Evolutionary conservation across 2,329 filamentous ascomycete species (phyloP), one percentile per base, ranked within the genome.

Genomic region (Diatrype stigma): DNA sequence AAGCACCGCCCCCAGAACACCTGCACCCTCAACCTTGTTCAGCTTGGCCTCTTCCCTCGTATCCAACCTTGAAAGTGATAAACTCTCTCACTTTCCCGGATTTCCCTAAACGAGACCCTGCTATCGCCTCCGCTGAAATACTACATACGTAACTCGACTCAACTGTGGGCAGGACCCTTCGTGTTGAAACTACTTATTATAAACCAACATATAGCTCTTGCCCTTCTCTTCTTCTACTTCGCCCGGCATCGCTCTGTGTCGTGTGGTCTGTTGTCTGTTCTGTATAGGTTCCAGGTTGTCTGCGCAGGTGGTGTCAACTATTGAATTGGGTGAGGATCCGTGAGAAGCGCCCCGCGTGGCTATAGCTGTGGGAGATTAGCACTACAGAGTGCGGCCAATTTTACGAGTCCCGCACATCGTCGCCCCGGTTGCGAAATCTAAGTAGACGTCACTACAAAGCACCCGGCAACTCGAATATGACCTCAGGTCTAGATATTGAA

Each of bases 401-500:
- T 46, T 50, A 47, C 48, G 45, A 19, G 35, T 21, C 30, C 49
- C 55, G 47, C 49, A 44, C 48, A 40, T 21, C 44, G 45, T 46
- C 52, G 42, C 48, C 52, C 26, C 48, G 48, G 48, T 55, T 58
- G 53, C 52, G 28, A 66, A 64, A 61, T 49, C 56, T 59, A 50
- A 57, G 50, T 46, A 42, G n/a, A 30, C 50, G 44, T 51, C 47
- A 46, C 49, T 38, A 16, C 17, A 22, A 10, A 6, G 32, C 32
- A 51, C 47, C 46, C 42, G 46, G 50, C 47, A 32, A 28, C 47
- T 51, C 50, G 50, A 63, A 55, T 28, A 67, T 67, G 63, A 58
- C 56, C 48, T 58, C 59, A 44, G 38, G 49, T 16, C 56, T 59
- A 40, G 60, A 63, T 42, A 48, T 68, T 44, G 58, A 65, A 16